Evolutionary conservation across 2,329 filamentous ascomycete species (phyloP).

Genomic region (Cercospora sp.): DNA sequence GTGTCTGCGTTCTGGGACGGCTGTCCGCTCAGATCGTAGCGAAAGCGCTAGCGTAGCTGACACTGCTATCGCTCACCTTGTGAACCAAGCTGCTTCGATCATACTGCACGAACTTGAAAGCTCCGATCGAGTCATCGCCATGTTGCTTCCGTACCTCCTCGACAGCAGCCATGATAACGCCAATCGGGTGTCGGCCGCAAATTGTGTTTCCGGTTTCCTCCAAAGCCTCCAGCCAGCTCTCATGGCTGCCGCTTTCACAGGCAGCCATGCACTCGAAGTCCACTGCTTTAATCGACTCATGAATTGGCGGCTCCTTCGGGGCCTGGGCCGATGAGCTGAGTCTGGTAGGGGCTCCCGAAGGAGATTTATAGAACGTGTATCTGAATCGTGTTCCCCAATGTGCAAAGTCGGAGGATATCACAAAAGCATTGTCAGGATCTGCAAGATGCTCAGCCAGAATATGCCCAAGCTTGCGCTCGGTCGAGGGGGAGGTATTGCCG

Average conservation of each 20-base stretch:
- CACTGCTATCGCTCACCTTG: constrained; percentile 72
- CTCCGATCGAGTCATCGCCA: constrained; percentile 27
- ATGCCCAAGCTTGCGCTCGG: constrained; percentile 68
- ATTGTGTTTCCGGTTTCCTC: constrained; percentile 81
- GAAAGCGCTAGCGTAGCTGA: constrained; percentile 94
- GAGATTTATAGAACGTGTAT: constrained; percentile 75
- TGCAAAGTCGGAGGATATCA: constrained; percentile 94
- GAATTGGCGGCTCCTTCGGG: constrained; percentile 60
- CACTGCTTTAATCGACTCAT: constrained; percentile 79
- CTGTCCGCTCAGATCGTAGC: constrained; percentile 60
- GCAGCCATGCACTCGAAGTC: constrained; percentile 83
- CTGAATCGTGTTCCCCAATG: constrained; percentile 87
- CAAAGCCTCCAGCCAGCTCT: constrained; percentile 68
- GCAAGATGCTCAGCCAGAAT: constrained; percentile 76
- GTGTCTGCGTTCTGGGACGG: not conserved
- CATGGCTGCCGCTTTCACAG: constrained; percentile 73
- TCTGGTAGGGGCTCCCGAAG: constrained; percentile 44
- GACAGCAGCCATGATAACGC: constrained; percentile 84
- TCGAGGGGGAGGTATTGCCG: constrained; percentile 66
- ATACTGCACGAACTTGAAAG: constrained; percentile 80
- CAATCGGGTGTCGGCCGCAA: constrained; percentile 92
- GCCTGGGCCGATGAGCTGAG: constrained; percentile 44
- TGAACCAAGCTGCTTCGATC: constrained; percentile 78
- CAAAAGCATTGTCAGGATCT: constrained; percentile 75
- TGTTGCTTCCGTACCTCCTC: constrained; percentile 57